These are phyloP conservation scores for Penicillium sp. DNA, from an alignment of 2,329 filamentous ascomycete genomes.

Conservation along the genomic window DNA sequence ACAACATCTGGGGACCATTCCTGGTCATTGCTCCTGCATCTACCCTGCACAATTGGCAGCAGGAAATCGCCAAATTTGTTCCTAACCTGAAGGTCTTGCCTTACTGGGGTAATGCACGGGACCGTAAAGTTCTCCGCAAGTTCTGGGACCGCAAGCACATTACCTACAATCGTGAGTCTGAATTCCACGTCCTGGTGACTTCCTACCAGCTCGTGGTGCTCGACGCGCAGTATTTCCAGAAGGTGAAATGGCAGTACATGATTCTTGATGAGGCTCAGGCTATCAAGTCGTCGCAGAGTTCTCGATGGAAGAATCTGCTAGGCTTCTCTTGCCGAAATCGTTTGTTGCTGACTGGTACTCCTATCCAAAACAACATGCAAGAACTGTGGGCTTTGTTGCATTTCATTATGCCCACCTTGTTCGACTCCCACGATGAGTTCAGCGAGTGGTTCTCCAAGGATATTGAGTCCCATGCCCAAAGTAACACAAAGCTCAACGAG, in stretches of 20 bases:
- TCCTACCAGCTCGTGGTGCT: slow-evolving; percentile 97
- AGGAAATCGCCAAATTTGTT: slow-evolving; percentile 94
- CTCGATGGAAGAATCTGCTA: slow-evolving; percentile 92
- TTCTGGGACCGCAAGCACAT: slow-evolving; percentile 99
- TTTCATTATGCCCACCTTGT: slow-evolving; percentile 99
- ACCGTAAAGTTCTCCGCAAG: slow-evolving; percentile 93
- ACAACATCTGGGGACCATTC: slow-evolving; percentile 98
- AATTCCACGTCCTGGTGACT: slow-evolving; percentile 94
- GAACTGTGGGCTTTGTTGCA: slow-evolving; percentile 96
- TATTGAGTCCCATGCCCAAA: slow-evolving; percentile 97
- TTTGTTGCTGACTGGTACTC: slow-evolving; percentile 89
- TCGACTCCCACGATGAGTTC: slow-evolving; percentile 62
- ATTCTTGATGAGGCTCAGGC: slow-evolving; percentile 98
- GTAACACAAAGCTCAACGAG: slow-evolving; percentile 98
- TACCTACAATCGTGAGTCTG: slow-evolving; percentile 88
- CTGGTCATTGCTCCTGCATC: slow-evolving; percentile 94
- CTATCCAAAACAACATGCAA: slow-evolving; percentile 99
- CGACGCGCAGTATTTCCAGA: slow-evolving; percentile 96
- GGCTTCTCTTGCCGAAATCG: slow-evolving; percentile 95
- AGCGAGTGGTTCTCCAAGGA: slow-evolving; percentile 56
- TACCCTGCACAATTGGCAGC: slow-evolving; percentile 98
- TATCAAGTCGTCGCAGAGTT: slow-evolving; percentile 97
- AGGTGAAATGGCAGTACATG: slow-evolving; percentile 99
- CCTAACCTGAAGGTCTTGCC: slow-evolving; percentile 92
- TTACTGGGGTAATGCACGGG: slow-evolving; percentile 93